Conservation (phyloP, 208 protist genomes). For the Trypanosoma platydactyli region DNA sequence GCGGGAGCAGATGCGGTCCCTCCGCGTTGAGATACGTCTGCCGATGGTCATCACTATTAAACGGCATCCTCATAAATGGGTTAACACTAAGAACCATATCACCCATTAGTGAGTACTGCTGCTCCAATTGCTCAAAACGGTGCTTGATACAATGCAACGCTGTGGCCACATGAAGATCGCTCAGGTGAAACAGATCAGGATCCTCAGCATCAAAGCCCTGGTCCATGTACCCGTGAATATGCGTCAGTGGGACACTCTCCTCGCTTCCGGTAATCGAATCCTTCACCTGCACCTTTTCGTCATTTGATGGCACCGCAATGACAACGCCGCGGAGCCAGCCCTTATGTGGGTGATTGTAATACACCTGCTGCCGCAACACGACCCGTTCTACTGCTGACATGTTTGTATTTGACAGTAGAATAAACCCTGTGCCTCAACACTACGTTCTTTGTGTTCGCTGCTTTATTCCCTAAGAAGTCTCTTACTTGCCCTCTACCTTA, state of each 20-base stretch:
- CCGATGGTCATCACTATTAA: conserved; percentile 80
- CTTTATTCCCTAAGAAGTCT: conserved; percentile 7
- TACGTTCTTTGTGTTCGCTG: background rate
- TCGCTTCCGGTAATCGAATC: conserved; percentile 31
- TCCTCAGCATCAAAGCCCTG: conserved; percentile 74
- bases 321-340: conserved; percentile 79
- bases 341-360: conserved; percentile 66
- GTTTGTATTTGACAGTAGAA: background rate
- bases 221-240: conserved; percentile 77
- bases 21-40: conserved; percentile 64
- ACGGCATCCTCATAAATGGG: conserved; percentile 85
- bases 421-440: conserved; percentile 1
- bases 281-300: conserved; percentile 52
- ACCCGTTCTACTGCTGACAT: conserved; percentile 51
- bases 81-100: conserved; percentile 94
- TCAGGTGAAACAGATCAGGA: conserved; percentile 81
- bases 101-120: conserved; percentile 92
- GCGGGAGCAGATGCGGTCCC: conserved; percentile 60
- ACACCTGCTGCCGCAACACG: conserved; percentile 73
- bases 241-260: conserved; percentile 34
- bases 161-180: conserved; percentile 88
- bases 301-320: conserved; percentile 28
- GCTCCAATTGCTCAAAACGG: conserved; percentile 75
- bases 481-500: background rate
- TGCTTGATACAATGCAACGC: conserved; percentile 91